Evolutionary conservation across 2,329 filamentous ascomycete genomes (phyloP), one percentile per base, ranked within the genome.

Genomic region (Diaporthe sp.): DNA sequence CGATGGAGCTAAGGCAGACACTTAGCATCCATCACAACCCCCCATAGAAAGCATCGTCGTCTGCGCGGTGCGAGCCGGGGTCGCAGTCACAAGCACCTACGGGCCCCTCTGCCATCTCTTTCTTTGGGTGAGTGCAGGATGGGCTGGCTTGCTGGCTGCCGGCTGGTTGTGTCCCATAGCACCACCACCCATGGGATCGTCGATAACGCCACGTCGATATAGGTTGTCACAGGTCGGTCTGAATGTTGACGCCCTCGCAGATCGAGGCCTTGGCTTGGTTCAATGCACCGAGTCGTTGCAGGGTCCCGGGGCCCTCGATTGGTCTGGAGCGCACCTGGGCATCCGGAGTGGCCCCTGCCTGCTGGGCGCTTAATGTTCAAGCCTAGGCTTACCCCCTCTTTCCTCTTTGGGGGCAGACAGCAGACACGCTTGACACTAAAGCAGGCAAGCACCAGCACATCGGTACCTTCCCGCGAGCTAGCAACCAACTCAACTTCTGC

Each of bases 221-320:
- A 54, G 71, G 47, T 13, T 74, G 74, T 75, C 71, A 58, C 74
- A 78, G 77, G 78, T 81, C 80, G 80, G 79, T 71, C 57, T 60
- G 30, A 60, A 60, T 71, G 42, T 61, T 60, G 55, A 64, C 69
- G 69, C 69, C 69, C 69, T 64, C 33, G 69, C 69, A 52, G 68
- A 58, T 52, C 55, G 33, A 50, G 25, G 69, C 42, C 69, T 30
- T 79, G 79, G 77, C 78, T 40, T 15, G 45, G 64, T 78, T 79
- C 81, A 82, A 84, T 83, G 84, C 85, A 85, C 76, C 78, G 83
- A 82, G 81, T 81, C 84, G 85, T 85, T 81, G 84, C 85, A 82
- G 79, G 79, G 78, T 73, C 73, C 74, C 50, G 77, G 75, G 42
- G 67, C 77, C 57, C 38, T 85, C 64, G 82, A 87, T 87, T 87